Conservation (phyloP, 108 stramenopile species). For the Cyclotella distinguenda region DNA sequence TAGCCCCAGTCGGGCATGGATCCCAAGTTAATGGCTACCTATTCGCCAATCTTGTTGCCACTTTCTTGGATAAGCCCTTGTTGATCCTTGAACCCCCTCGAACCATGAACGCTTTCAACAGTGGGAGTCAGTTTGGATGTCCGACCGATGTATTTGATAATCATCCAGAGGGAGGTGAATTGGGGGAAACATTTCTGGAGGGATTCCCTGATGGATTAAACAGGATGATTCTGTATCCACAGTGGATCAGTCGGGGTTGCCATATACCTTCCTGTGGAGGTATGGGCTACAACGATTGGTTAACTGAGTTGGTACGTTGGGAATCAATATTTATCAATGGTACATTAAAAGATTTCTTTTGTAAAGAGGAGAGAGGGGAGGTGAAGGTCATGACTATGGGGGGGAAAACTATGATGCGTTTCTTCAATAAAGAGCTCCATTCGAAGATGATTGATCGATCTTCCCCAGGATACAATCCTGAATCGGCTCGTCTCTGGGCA, state of each 20-base stretch:
- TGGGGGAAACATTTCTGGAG: neutral
- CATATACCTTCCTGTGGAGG: conserved; percentile 18
- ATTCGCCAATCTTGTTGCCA: too few species aligned
- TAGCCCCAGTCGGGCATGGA: too few species aligned
- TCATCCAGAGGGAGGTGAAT: too few species aligned
- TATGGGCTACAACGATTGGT: conserved; percentile 4
- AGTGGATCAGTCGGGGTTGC: conserved; percentile 17
- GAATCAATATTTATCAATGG: too few species aligned
- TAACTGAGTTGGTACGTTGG: conserved; percentile 2
- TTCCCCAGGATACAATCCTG: neutral
- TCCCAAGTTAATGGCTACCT: too few species aligned
- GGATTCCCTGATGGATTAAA: conserved; percentile 13
- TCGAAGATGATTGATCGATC: neutral
- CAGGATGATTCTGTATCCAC: conserved; percentile 19
- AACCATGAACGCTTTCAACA: neutral
- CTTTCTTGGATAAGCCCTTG: too few species aligned
- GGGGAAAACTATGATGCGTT: too few species aligned
- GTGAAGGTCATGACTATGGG: too few species aligned
- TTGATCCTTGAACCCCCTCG: too few species aligned
- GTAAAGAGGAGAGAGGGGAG: neutral
- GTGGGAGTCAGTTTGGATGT: conserved; percentile 25
- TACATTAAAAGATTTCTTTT: too few species aligned
- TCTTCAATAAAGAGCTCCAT: too few species aligned
- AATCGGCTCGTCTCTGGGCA: conserved; percentile 11
- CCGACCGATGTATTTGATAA: conserved; percentile 17